These are phyloP conservation scores for Phytophthora pinifolia DNA, from an alignment of 352 stramenopile genomes.

Conservation along the genomic window DNA sequence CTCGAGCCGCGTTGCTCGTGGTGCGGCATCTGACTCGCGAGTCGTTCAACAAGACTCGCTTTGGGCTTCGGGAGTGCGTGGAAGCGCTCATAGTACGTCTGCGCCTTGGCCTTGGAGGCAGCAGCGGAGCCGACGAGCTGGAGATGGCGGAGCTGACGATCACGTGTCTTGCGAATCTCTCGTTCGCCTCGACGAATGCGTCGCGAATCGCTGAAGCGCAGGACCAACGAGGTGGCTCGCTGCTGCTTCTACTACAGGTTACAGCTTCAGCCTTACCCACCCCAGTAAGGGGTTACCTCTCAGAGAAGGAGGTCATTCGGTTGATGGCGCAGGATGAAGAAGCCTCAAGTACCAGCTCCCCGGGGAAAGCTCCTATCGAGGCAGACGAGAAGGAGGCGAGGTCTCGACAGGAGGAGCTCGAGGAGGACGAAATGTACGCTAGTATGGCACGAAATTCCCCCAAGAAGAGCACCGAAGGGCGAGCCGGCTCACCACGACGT, in stretches of 20 bases:
- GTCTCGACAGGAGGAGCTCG: constrained; percentile 3
- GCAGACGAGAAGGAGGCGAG: constrained; percentile 6
- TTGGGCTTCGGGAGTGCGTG: constrained; percentile 58
- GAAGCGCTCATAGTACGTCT: constrained; percentile 51
- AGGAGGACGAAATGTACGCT: constrained; percentile 28
- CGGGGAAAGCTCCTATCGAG: constrained; percentile 1
- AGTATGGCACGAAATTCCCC: constrained; percentile 18
- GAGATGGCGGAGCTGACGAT: constrained; percentile 62
- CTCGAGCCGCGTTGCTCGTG: constrained; percentile 51
- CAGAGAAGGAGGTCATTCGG: constrained; percentile 23
- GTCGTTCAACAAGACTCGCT: constrained; percentile 80
- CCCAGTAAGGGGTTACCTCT: constrained; percentile 51
- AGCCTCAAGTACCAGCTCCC: background rate
- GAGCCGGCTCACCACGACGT: constrained; percentile 6
- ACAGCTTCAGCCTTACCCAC: constrained; percentile 39
- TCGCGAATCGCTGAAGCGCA: constrained; percentile 40
- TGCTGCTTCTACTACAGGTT: constrained; percentile 52
- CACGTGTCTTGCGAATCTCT: constrained; percentile 68
- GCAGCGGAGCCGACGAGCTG: constrained; percentile 53
- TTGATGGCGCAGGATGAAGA: constrained; percentile 11
- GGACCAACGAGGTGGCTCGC: constrained; percentile 23
- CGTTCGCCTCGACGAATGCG: constrained; percentile 51
- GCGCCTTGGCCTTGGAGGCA: constrained; percentile 19
- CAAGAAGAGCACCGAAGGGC: constrained; percentile 14
- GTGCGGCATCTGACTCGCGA: constrained; percentile 68